Base-by-base conservation (phyloP, 805 yeast species). In the Wickerhamiella sorbophila region DNA sequence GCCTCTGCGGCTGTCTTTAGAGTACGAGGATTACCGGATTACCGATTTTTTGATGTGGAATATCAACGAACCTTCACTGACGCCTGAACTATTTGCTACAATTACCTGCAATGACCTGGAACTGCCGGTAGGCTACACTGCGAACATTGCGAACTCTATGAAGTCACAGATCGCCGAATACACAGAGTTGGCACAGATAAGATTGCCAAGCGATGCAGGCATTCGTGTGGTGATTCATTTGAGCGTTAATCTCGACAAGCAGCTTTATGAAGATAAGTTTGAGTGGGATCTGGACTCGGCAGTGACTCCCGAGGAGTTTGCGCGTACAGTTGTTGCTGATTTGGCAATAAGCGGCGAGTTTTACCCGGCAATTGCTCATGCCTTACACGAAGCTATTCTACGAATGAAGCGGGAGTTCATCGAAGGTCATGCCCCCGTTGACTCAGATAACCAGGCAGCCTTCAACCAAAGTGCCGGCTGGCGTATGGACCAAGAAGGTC, bases 301-400 rank as follows among this genome's bases (percentile, higher is more conserved):
- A 5, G 55, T 81, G 18, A 72, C 85, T 1, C 96, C 98, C 0
- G 95, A 86, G 57, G 63, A 63, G 41, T 91, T 91, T 65, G 94
- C 97, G 0, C 71, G 69, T 44, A 70, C 72, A 5, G 85, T 88
- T 2, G 95, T 84, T 3, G 69, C 74, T 32, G 98, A 91, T 53
- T 58, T 91, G 59, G 95, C 95, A 0, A 62, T 91, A 26, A 65
- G 79, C 1, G 71, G 84, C 36, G 98, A 91, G 58, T 91, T 88
- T 55, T 72, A 75, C 46, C 88, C 94, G 0, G 94, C 95, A 0
- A 83, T 91, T 42, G 75, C 95, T 0, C 87, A 82, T 52, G 74
- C 94, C 1, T 63, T 91, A 33, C 84, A 88, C 58, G 97, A 91
- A 55, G 71, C 78, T 31, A 66, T 86, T 14, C 62, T 81, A 44